Percentiles rank a stretch among this genome's conserved stretches.
These are phyloP conservation scores for Wilcoxina mikolae DNA, from an alignment of 495 filamentous ascomycete genomes.

Conservation along the genomic window DNA sequence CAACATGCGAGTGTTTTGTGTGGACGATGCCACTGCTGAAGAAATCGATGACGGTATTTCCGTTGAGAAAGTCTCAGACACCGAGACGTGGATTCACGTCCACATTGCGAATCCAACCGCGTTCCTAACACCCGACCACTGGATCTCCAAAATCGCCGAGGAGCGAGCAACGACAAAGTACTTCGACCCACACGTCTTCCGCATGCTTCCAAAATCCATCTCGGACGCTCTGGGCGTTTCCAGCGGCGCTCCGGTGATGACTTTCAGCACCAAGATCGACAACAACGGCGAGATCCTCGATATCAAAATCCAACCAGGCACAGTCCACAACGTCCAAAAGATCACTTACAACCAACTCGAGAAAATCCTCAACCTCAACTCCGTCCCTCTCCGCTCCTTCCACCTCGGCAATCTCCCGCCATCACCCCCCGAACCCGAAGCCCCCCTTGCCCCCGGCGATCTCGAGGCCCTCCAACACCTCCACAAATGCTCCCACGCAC, in stretches of 20 bases:
- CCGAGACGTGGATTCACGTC: conserved; percentile 68
- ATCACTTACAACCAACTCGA: conserved; percentile 49
- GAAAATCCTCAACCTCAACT: conserved; percentile 34
- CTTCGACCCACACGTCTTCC: conserved; percentile 51
- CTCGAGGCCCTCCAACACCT: conserved; percentile 33
- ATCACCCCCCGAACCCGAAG: conserved; percentile 12
- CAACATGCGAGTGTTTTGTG: conserved; percentile 59
- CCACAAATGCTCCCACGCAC: conserved; percentile 33
- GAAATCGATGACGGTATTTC: conserved; percentile 90
- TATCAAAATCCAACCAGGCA: conserved; percentile 53
- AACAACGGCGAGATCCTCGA: conserved; percentile 53
- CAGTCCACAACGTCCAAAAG: conserved; percentile 54
- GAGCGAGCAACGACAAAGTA: conserved; percentile 54
- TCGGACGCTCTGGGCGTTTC: conserved; percentile 49
- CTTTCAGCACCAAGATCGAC: conserved; percentile 63
- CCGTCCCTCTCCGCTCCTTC: conserved; percentile 3
- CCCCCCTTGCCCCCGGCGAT: conserved; percentile 30
- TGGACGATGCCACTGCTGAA: conserved; percentile 53
- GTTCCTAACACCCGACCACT: conserved; percentile 46
- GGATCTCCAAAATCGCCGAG: conserved; percentile 49
- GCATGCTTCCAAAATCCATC: conserved; percentile 53
- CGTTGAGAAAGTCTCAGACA: conserved; percentile 45
- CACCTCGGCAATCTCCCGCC: conserved; percentile 30
- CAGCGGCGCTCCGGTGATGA: conserved; percentile 52
- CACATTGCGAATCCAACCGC: conserved; percentile 92